A percentile compares a stretch with the other conserved stretches of the same genome.
These are phyloP conservation scores for Neonectria punicea DNA, from an alignment of 2,329 filamentous ascomycete species.

Conservation along the genomic window DNA sequence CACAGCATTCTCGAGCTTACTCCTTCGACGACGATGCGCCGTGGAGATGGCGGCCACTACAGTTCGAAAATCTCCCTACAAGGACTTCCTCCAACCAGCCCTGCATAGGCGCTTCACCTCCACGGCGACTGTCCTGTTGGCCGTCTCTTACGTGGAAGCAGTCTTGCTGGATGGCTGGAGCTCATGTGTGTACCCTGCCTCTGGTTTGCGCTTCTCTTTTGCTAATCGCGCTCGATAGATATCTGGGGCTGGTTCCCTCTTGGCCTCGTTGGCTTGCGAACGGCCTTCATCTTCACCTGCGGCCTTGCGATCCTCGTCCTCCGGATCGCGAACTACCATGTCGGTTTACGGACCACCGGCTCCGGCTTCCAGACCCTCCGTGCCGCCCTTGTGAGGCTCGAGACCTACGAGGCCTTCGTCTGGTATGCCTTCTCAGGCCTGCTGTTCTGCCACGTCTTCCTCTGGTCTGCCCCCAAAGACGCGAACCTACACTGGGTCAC, in stretches of 20 bases:
- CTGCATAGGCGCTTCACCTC: constrained; percentile 88
- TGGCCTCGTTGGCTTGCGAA: constrained; percentile 78
- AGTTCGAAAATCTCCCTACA: constrained; percentile 73
- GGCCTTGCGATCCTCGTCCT: constrained; percentile 83
- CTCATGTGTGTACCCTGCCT: constrained; percentile 66
- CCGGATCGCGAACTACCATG: constrained; percentile 84
- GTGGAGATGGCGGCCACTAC: constrained; percentile 62
- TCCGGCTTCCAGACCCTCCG: constrained; percentile 74
- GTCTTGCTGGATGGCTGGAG: constrained; percentile 75
- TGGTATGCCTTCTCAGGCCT: constrained; percentile 84
- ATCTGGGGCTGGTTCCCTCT: constrained; percentile 91
- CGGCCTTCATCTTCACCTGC: constrained; percentile 79
- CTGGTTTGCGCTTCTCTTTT: not conserved
- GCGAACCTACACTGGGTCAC: constrained; percentile 79
- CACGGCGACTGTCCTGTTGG: constrained; percentile 75
- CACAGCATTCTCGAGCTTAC: constrained; percentile 39
- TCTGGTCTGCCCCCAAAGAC: constrained; percentile 72
- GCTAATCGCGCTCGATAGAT: constrained; percentile 58
- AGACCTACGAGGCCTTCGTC: constrained; percentile 74
- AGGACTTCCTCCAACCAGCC: constrained; percentile 90
- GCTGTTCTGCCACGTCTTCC: constrained; percentile 83
- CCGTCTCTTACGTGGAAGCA: constrained; percentile 78
- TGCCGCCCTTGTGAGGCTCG: constrained; percentile 65
- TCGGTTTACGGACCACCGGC: constrained; percentile 76
- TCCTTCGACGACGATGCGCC: constrained; percentile 55